Base-by-base conservation (phyloP, 768 basidiomycete species). In the Leccinum imitatum region DNA sequence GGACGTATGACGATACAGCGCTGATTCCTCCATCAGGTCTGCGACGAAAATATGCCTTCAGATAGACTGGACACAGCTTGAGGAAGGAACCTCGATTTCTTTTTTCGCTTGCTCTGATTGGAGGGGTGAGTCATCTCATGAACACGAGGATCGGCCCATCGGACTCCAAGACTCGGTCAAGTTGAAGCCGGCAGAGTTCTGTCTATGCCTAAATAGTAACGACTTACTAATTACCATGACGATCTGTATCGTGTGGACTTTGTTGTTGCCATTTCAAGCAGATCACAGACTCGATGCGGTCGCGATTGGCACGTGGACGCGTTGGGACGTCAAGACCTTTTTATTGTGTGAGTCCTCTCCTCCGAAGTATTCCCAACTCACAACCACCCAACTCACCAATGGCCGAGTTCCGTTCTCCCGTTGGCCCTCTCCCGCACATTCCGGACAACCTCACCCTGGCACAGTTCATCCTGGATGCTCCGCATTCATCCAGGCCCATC, bases 361-460 rank as follows among this genome's bases (percentile, higher is more conserved):
- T 33, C 31, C 31, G 31, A 33, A 33, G 31, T 48, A 6, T 47
- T 47, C 46, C n/a, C 41, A 9, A 19, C 47, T 23, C 13, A 8
- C 47, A 7, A 48, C 47, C 13, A 48, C 47, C 47, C 14, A 14
- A 48, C 23, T 9, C 19, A 30, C 41, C 31, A 5, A 73, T 73
- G 71, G 73, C 73, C 25, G 63, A 73, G 50, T 59, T 74, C 44
- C 62, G 58, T 23, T 75, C 73, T 23, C 73, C 70, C 6, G 62
- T 72, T 15, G 72, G 64, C 8, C 27, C 17, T 6, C 67, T 73
- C 44, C 72, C 82, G 33, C 19, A 53, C 50, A 70, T 79, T n/a
- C 74, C 77, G 11, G 78, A 78, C 50, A 69, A 76, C 56, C 54
- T 79, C 56, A 75, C 77, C 2, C 67, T 77, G 6, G 69, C 65